Evolutionary conservation across 208 protist species (phyloP).

Genomic region (Acanthamoeba divionensis): DNA sequence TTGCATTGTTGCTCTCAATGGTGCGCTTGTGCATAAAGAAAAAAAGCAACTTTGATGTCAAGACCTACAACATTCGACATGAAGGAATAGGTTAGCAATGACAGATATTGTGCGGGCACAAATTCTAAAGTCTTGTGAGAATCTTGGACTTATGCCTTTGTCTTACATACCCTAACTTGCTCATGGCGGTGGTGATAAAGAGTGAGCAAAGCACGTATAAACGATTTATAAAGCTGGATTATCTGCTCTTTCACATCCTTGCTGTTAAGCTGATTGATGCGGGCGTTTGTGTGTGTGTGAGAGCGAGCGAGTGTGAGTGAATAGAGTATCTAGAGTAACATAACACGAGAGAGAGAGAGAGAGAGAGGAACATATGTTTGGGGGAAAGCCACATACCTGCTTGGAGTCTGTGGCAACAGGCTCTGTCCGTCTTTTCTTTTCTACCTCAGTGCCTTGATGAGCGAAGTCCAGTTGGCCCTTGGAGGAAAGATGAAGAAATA

Average conservation of each 20-base stretch:
- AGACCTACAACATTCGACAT: neutral
- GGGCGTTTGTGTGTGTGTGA: too few relatives aligned
- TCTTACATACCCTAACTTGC: conserved; percentile 3
- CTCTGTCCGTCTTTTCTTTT: too few relatives aligned
- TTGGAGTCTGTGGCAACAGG: too few relatives aligned
- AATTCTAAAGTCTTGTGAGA: neutral
- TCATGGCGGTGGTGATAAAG: neutral
- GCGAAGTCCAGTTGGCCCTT: neutral
- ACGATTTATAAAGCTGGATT: neutral
- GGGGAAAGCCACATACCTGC: too few relatives aligned
- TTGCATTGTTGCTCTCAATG: neutral
- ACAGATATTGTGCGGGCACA: neutral
- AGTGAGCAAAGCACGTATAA: neutral
- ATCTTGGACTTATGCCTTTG: neutral
- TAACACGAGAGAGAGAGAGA: too few relatives aligned
- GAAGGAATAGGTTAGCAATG: neutral
- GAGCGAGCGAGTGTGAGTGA: too few relatives aligned
- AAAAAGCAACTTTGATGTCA: conserved; percentile 4
- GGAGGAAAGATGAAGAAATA: neutral
- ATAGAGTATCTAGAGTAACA: too few relatives aligned
- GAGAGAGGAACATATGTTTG: too few relatives aligned
- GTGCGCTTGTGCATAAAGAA: conserved; percentile 12
- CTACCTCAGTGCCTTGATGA: too few relatives aligned
- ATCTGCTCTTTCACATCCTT: neutral
- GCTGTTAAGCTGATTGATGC: neutral